Conservation (phyloP, 116 monocot species). For the Cymodocea nodosa region DNA sequence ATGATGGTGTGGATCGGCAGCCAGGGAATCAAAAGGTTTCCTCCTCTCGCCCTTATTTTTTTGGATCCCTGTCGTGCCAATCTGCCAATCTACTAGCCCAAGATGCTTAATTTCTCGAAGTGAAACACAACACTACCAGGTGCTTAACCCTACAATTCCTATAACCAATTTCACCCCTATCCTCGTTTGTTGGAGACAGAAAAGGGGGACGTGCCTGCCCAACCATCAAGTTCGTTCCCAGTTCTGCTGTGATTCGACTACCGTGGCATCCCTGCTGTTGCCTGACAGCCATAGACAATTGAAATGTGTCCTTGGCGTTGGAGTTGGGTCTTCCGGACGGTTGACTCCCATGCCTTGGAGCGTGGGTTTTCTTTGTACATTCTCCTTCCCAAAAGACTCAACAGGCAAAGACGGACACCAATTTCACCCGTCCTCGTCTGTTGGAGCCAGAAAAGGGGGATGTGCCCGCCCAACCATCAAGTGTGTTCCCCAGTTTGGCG, state of each 20-base stretch:
- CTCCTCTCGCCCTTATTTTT: conserved; percentile 11
- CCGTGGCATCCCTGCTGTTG: conserved; percentile 13
- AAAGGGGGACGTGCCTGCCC: conserved; percentile 1
- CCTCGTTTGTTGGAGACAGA: neutral
- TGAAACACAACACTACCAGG: neutral
- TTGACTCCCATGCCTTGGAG: conserved; percentile 39
- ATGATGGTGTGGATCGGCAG: neutral
- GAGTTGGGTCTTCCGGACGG: conserved; percentile 35
- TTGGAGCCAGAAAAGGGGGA: neutral
- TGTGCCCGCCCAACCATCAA: conserved; percentile 5
- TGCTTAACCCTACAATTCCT: neutral
- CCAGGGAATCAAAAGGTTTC: neutral
- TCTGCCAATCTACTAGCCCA: conserved; percentile 31
- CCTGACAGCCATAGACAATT: neutral
- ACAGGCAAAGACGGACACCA: too few relatives aligned
- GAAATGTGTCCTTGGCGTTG: too few relatives aligned
- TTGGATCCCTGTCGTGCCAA: conserved; percentile 34
- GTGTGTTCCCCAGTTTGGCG: conserved; percentile 15
- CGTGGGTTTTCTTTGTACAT: neutral
- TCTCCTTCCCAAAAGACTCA: too few relatives aligned
- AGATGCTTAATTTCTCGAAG: conserved; percentile 33
- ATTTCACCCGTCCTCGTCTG: neutral
- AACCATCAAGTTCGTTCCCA: conserved; percentile 11
- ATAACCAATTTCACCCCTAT: neutral
- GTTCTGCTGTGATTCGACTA: conserved; percentile 25